Base-by-base conservation (phyloP, 305 asterid species). In the Fraxinus sp. region DNA sequence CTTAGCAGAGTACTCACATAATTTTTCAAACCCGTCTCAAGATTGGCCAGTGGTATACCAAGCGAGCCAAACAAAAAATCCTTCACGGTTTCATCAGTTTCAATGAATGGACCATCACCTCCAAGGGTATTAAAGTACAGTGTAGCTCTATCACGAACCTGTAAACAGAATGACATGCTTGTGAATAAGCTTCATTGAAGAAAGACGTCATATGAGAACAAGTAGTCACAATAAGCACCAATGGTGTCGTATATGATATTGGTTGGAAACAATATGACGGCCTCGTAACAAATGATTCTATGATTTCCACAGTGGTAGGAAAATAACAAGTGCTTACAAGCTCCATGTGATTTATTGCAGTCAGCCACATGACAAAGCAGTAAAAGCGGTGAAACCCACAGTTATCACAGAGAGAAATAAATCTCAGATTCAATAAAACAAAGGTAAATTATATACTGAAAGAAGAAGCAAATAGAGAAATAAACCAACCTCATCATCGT, bases 61-160 rank as follows among this genome's bases (percentile, higher is more conserved):
- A 95, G 93, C 24, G 97, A 89, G 68, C 98, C 98, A 90, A 95
- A 95, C 77, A 95, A 88, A 86, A 95, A 95, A 49, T 92, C 93
- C 88, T 95, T 94, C 88, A 92, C 93, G 80, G 88, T 93, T 78
- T 92, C 86, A 83, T 89, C 93, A 80, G 98, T 95, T 90, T 95
- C 98, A 86, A 92, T 82, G 71, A 93, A 94, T 81, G 97, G 86
- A 84, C 98, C 97, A 91, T 95, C 91, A 52, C 91, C 98, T 82
- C 93, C 98, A 84, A 95, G 94, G 80, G 97, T 94, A 88, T 94
- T 95, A 89, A 93, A 85, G 88, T 95, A 95, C 77, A 95, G 89
- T 26, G 98, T 95, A 81, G 98, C 98, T 88, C 98, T 93, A 81
- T 95, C 98, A 79, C 98, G 94, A 84, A 94, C 98, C 98, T 95